phyloP scores from a whole-genome alignment of 306 rosid species.

The Rubus idaeus region DNA sequence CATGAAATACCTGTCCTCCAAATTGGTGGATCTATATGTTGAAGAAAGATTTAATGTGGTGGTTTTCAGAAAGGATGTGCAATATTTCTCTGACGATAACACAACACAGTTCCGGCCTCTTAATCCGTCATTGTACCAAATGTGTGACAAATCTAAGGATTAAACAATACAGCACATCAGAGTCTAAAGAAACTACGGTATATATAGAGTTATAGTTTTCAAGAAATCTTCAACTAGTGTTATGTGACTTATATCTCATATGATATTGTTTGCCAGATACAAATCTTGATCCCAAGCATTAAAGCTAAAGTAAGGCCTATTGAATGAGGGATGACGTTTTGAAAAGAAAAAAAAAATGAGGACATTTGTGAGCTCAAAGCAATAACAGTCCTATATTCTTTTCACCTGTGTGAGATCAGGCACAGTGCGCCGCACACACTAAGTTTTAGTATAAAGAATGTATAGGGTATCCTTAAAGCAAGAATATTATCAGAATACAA shows the following conservation, averaged over 20 bases:
- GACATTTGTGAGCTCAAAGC: not conserved
- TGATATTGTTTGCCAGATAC: not conserved
- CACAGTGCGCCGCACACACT: not conserved
- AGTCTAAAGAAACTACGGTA: not conserved
- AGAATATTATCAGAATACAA: conserved; percentile 48
- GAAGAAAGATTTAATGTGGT: not conserved
- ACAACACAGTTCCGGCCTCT: not conserved
- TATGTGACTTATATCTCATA: not conserved
- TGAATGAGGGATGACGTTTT: not conserved
- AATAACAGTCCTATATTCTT: not conserved
- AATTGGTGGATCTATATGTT: not conserved
- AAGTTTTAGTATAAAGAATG: not conserved
- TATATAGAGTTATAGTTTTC: not conserved
- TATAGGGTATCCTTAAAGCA: conserved; percentile 17
- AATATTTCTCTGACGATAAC: not conserved
- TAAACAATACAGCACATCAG: not conserved
- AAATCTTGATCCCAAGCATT: not conserved
- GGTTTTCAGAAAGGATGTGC: not conserved
- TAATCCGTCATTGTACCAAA: not conserved
- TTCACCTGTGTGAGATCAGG: not conserved
- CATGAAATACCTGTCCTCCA: not conserved
- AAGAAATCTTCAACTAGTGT: not conserved
- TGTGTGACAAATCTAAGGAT: not conserved
- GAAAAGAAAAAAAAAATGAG: not conserved
- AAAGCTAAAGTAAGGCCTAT: not conserved